These are phyloP conservation scores for Elsinoe batatas DNA, from an alignment of 2,329 filamentous ascomycete species.

Conservation along the genomic window DNA sequence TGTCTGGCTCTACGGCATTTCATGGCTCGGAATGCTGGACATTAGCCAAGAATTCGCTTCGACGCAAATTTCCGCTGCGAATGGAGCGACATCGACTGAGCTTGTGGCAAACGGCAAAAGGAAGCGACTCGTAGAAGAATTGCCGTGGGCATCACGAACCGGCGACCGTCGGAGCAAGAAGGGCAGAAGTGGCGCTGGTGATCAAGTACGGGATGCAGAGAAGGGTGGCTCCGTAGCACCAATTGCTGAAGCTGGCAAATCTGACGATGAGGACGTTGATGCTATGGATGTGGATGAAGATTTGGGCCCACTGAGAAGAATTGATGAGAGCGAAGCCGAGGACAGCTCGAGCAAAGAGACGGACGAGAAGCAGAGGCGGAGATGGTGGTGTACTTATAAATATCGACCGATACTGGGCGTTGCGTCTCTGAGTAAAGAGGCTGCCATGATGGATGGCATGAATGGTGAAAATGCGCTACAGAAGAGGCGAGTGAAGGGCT, in stretches of 20 bases:
- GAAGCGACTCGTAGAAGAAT: conserved; percentile 21
- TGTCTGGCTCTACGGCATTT: conserved; percentile 78
- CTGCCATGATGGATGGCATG: conserved; percentile 24
- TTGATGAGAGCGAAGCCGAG: conserved; percentile 23
- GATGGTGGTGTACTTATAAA: conserved; percentile 77
- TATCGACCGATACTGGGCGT: conserved; percentile 87
- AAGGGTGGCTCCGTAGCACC: conserved; percentile 24
- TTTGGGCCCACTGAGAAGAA: conserved; percentile 27
- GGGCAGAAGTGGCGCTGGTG: conserved; percentile 47
- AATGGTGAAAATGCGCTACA: neutral
- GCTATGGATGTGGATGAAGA: conserved; percentile 32
- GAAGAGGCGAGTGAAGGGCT: neutral
- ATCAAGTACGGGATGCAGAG: conserved; percentile 33
- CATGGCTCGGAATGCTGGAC: conserved; percentile 89
- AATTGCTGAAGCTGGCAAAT: conserved; percentile 29
- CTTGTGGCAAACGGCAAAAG: conserved; percentile 19
- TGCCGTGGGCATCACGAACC: conserved; percentile 14
- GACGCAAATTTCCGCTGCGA: conserved; percentile 9
- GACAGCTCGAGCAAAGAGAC: conserved; percentile 24
- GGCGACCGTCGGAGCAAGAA: conserved; percentile 35
- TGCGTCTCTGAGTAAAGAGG: conserved; percentile 44
- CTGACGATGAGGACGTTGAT: conserved; percentile 32
- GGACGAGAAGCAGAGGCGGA: conserved; percentile 20
- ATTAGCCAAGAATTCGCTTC: conserved; percentile 55
- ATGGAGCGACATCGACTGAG: conserved; percentile 19